These are phyloP conservation scores for Mycena amicta DNA, from an alignment of 768 basidiomycete genomes.

Conservation along the genomic window DNA sequence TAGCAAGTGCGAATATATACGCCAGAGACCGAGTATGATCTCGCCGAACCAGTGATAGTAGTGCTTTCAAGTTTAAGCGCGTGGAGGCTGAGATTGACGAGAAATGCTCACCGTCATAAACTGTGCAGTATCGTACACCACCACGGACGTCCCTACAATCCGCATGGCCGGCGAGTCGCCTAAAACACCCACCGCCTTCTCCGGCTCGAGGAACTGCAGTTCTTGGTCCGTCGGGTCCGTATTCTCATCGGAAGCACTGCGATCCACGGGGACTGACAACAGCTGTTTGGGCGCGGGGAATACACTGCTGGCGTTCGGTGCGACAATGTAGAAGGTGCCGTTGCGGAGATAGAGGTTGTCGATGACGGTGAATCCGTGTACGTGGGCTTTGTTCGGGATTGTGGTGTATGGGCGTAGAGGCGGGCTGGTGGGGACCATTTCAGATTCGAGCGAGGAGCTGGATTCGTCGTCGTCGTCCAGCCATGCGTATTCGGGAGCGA, in stretches of 20 bases:
- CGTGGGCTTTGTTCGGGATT: conserved; percentile 40
- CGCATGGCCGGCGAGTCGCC: conserved; percentile 24
- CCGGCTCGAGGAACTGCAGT: conserved; percentile 28
- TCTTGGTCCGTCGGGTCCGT: conserved; percentile 35
- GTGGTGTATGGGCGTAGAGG: conserved; percentile 20
- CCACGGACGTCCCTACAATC: conserved; percentile 27
- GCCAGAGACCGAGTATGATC: conserved; percentile 45
- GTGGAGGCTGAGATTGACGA: neutral
- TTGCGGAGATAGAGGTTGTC: conserved; percentile 73
- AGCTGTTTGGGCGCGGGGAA: conserved; percentile 51
- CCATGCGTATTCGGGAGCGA: too few relatives aligned
- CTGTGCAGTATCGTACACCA: conserved; percentile 33
- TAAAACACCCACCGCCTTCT: conserved; percentile 21
- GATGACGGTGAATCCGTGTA: conserved; percentile 75
- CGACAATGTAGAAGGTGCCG: conserved; percentile 70
- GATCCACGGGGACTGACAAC: conserved; percentile 30
- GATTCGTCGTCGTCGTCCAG: neutral
- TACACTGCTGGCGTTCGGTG: conserved; percentile 30
- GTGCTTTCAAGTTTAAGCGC: conserved; percentile 36
- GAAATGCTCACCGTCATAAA: conserved; percentile 26
- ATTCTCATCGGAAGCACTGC: conserved; percentile 19
- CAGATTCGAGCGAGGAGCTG: neutral
- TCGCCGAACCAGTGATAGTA: conserved; percentile 53
- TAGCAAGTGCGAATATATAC: conserved; percentile 36
- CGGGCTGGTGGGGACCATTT: neutral